phyloP scores from a whole-genome alignment of 805 yeast species.

The Wickerhamomyces ciferrii region DNA sequence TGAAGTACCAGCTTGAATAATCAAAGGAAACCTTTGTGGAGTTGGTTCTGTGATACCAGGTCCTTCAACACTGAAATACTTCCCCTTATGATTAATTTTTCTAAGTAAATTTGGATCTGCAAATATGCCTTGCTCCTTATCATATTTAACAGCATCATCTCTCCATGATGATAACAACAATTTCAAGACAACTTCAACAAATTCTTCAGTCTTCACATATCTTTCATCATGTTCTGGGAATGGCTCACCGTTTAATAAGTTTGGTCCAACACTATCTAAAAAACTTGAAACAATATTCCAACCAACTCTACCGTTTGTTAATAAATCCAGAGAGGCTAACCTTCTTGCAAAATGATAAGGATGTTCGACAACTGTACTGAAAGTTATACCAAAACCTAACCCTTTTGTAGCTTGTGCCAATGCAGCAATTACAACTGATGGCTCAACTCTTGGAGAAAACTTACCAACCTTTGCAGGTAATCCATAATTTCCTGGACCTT shows the following conservation, averaged over 20 bases:
- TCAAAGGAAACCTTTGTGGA: too few relatives aligned
- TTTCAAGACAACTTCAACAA: slow-evolving; percentile 29
- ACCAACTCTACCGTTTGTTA: slow-evolving; percentile 36
- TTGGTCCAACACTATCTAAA: slow-evolving; percentile 32
- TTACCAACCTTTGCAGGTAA: slow-evolving; percentile 20
- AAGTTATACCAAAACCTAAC: slow-evolving; percentile 33
- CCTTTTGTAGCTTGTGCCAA: slow-evolving; percentile 36
- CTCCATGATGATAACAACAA: slow-evolving; percentile 32
- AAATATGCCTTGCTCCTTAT: too few relatives aligned
- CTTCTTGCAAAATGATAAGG: slow-evolving; percentile 35
- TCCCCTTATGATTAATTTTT: too few relatives aligned
- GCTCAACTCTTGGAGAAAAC: slow-evolving; percentile 34
- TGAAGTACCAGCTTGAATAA: too few relatives aligned
- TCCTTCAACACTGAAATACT: too few relatives aligned
- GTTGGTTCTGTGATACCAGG: too few relatives aligned
- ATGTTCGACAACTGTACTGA: slow-evolving; percentile 34
- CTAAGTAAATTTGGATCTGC: too few relatives aligned
- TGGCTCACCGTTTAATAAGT: slow-evolving; percentile 26
- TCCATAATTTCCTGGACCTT: slow-evolving; percentile 14
- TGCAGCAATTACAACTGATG: slow-evolving; percentile 32
- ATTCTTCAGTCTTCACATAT: slow-evolving; percentile 33
- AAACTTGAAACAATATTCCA: slow-evolving; percentile 39
- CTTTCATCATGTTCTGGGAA: slow-evolving; percentile 33
- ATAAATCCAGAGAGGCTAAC: slow-evolving; percentile 34
- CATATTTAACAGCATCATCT: too few relatives aligned